Evolutionary conservation across 2,329 filamentous ascomycete species (phyloP).

Genomic region (Exophiala lecanii-corni): DNA sequence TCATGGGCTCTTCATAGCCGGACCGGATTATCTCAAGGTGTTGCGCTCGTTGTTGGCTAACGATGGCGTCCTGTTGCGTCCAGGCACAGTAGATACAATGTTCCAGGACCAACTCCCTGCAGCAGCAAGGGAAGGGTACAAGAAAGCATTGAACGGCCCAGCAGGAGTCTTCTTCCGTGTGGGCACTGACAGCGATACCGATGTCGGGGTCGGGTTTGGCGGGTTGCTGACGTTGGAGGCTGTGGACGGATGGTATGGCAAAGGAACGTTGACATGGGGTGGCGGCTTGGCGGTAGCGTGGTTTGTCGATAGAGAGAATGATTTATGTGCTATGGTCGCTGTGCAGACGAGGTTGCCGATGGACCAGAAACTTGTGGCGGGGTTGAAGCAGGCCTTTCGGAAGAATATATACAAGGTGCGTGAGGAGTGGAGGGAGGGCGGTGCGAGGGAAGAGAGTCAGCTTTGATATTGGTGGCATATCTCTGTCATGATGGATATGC

Average conservation of each 20-base stretch:
- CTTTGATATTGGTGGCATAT: no score
- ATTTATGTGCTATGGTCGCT: constrained; percentile 41
- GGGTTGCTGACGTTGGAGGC: constrained; percentile 41
- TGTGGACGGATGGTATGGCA: constrained; percentile 42
- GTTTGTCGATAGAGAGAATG: constrained; percentile 49
- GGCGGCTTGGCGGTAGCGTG: constrained; percentile 45
- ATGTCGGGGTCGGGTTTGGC: constrained; percentile 39
- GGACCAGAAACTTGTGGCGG: constrained; percentile 24
- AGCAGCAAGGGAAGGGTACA: constrained; percentile 20
- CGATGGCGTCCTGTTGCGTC: constrained; percentile 35
- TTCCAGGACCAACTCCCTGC: constrained; percentile 30
- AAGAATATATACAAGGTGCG: constrained; percentile 41
- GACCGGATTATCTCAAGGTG: constrained; percentile 29
- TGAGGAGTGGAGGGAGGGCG: constrained; percentile 32
- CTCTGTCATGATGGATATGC: no score
- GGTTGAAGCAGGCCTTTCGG: constrained; percentile 42
- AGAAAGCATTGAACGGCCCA: constrained; percentile 31
- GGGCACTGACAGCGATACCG: constrained; percentile 31
- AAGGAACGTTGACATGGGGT: constrained; percentile 43
- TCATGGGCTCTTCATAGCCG: constrained; percentile 38
- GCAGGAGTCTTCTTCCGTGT: constrained; percentile 36
- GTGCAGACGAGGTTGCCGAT: constrained; percentile 38
- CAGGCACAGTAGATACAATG: constrained; percentile 25
- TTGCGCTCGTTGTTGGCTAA: constrained; percentile 36
- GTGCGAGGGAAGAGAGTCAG: no score